phyloP scores from a whole-genome alignment of 108 stramenopile species.

The Pseudonitzschia multiseries region DNA sequence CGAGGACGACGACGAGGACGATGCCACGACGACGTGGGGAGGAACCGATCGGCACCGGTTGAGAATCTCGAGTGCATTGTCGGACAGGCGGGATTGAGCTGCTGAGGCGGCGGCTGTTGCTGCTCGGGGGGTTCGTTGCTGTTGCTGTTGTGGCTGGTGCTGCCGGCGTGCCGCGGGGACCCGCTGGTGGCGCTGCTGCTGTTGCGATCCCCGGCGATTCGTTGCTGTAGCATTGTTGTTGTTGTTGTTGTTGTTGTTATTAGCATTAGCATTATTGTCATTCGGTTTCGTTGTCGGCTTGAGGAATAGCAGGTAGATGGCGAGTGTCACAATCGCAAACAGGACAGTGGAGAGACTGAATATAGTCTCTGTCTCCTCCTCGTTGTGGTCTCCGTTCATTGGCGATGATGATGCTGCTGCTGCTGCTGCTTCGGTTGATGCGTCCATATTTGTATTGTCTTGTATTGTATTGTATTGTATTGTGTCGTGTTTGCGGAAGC shows the following conservation, averaged over 20 bases:
- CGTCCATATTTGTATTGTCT: too few species aligned
- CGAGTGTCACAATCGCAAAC: constrained; percentile 23
- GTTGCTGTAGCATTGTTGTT: too few species aligned
- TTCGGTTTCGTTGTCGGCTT: constrained; percentile 24
- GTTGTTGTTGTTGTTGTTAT: background rate
- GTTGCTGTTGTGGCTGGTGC: constrained; percentile 3
- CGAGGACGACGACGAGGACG: background rate
- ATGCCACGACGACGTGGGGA: constrained; percentile 7
- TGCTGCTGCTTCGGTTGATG: too few species aligned
- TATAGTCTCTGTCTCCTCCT: too few species aligned
- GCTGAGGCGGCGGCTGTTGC: too few species aligned
- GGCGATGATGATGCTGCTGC: too few species aligned
- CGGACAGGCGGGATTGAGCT: background rate
- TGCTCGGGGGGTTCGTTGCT: background rate
- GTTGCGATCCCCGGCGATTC: background rate
- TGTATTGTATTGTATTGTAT: too few species aligned
- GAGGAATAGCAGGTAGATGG: constrained; percentile 33
- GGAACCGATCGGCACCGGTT: constrained; percentile 24
- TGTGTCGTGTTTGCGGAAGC: too few species aligned
- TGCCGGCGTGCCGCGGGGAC: background rate
- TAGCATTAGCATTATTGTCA: background rate
- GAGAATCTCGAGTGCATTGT: constrained; percentile 20
- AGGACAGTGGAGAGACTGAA: constrained; percentile 22
- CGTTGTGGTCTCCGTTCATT: too few species aligned
- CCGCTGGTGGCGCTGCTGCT: background rate